Conservation (phyloP, 148 eudicot species). For the Beta vulgaris region DNA sequence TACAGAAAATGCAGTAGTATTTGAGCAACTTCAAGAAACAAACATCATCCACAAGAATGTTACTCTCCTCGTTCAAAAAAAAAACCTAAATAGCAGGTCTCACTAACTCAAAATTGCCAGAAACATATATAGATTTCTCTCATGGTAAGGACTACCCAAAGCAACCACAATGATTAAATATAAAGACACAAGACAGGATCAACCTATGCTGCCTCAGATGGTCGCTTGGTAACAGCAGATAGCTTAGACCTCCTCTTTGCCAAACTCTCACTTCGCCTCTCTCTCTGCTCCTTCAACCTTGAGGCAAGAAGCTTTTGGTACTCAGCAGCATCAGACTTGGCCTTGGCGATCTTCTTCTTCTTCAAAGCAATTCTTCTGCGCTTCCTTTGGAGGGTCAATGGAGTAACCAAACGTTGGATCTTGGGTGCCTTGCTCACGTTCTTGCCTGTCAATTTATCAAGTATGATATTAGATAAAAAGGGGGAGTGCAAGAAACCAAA, state of each 20-base stretch:
- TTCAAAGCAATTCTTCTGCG: conserved; percentile 80
- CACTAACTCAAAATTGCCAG: conserved; percentile 18
- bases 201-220: conserved; percentile 32
- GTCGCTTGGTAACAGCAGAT: conserved; percentile 32
- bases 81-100: neutral
- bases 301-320: conserved; percentile 47
- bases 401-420: conserved; percentile 84
- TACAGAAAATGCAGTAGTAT: no score
- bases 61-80: conserved; percentile 1
- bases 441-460: conserved; percentile 43
- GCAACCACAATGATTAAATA: neutral
- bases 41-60: neutral
- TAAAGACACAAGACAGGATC: neutral
- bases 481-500: neutral
- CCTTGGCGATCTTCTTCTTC: conserved; percentile 70
- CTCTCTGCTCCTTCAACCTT: conserved; percentile 51
- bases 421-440: conserved; percentile 80
- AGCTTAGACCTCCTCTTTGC: conserved; percentile 50
- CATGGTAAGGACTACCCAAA: neutral
- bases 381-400: conserved; percentile 86
- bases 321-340: conserved; percentile 53
- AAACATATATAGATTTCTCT: neutral
- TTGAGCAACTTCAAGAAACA: conserved; percentile 4
- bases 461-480: neutral
- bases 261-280: conserved; percentile 45